Base-by-base conservation (phyloP, 1,284 basidiomycete genomes). In the Violaceomyces palustris region DNA sequence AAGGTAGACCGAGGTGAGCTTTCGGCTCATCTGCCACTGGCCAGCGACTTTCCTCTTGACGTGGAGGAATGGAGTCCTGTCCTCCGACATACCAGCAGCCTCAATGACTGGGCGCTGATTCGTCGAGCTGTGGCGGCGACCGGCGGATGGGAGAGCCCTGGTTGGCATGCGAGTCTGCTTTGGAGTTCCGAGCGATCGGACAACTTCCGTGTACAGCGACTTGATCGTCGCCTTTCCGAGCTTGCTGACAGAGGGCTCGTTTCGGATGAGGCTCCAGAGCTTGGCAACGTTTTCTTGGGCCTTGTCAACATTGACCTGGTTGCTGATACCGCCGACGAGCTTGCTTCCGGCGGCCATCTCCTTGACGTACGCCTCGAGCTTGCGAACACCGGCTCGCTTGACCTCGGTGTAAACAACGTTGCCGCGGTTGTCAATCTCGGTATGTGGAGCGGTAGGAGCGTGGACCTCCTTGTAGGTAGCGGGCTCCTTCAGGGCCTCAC, bases 211-310 rank as follows among this genome's bases (percentile, higher is more conserved):
- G 74, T 98, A 98, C 43, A 98, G 79, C 8, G 86, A 87, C 64
- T 93, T 94, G 81, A 98, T 96, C 45, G 91, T 88, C 52, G 88
- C 86, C 81, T 97, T 97, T 78, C 97, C 91, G 63, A 91, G 88
- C 66, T 91, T 85, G 67, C 86, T 93, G 74, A 98, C 96, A 56
- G 90, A 87, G 1, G 93, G 91, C 75, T 97, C 90, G 2, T 88
- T 86, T 76, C 93, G 94, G 70, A 98, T 90, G 41, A 97, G 85
- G 49, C 87, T 90, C 90, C 92, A 98, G 17, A 98, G 82, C 74
- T 93, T 96, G 55, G 90, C 79, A 42, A 97, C 89, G 64, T 94
- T 90, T 48, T 90, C 87, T 69, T 96, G 90, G 35, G 94, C 90
- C 77, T 96, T 96, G 77, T 94, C 87, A 57, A 96, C 50, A 46